Percentiles rank a stretch among this genome's conserved stretches.
These are phyloP conservation scores for Microbotryum lychnidis-dioicae DNA, from an alignment of 1,284 basidiomycete species.

Conservation along the genomic window DNA sequence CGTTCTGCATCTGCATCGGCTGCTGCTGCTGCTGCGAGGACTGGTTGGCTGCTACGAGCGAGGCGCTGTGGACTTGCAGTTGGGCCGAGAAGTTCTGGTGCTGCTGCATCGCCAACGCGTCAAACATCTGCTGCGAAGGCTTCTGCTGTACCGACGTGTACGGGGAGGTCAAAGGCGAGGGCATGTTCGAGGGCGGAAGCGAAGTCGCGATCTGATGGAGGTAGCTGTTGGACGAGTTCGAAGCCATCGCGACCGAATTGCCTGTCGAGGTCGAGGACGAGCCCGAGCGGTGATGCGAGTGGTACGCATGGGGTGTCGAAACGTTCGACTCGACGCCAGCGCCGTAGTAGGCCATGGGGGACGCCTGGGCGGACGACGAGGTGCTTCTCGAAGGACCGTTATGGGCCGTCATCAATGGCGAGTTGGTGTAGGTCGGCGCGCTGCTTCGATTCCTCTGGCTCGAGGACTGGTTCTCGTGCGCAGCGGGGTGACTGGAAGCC, in stretches of 20 bases:
- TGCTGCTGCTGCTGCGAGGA: slow-evolving; percentile 2
- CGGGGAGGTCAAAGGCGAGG: slow-evolving; percentile 2
- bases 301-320: too few species aligned
- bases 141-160: slow-evolving; percentile 6
- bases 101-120: background rate
- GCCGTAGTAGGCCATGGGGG: slow-evolving; percentile 5
- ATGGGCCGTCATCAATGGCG: background rate
- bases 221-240: background rate
- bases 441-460: too few species aligned
- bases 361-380: background rate
- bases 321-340: too few species aligned
- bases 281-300: too few species aligned
- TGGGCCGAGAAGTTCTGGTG: slow-evolving; percentile 1
- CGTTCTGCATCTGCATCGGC: background rate
- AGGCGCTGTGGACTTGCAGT: background rate
- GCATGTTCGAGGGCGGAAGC: slow-evolving; percentile 3
- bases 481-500: too few species aligned
- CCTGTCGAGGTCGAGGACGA: background rate
- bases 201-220: background rate
- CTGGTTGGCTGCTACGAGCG: background rate
- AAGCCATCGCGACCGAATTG: slow-evolving; percentile 3
- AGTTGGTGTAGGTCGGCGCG: background rate
- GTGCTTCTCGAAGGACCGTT: background rate
- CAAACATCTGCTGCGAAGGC: slow-evolving; percentile 3
- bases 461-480: too few species aligned